phyloP scores from a whole-genome alignment of 2,329 filamentous ascomycete species.

The Aspergillus vadensis region DNA sequence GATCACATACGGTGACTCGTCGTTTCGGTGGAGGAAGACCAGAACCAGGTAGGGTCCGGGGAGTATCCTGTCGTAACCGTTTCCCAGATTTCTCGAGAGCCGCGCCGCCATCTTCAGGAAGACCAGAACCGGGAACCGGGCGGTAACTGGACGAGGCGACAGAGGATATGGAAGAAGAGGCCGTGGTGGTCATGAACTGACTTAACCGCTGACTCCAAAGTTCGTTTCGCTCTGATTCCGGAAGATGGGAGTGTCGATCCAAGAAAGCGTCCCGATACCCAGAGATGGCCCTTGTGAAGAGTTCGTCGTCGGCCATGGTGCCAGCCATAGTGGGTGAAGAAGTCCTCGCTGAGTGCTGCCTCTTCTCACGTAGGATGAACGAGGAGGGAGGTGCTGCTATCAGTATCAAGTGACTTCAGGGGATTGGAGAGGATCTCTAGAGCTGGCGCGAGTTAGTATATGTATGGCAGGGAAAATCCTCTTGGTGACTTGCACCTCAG shows the following conservation, averaged over 20 bases:
- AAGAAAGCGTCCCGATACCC: conserved; percentile 46
- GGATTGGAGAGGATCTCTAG: conserved; percentile 10
- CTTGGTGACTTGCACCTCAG: neutral
- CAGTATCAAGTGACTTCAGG: conserved; percentile 29
- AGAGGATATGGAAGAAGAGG: conserved; percentile 16
- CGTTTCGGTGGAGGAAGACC: conserved; percentile 45
- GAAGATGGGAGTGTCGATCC: conserved; percentile 43
- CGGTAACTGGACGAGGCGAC: conserved; percentile 20
- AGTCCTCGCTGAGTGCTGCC: conserved; percentile 21
- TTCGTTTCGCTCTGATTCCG: conserved; percentile 44
- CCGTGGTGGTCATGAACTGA: conserved; percentile 39
- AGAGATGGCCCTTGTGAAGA: conserved; percentile 45
- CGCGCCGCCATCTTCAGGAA: conserved; percentile 24
- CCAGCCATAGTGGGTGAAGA: conserved; percentile 34
- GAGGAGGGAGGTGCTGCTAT: conserved; percentile 30
- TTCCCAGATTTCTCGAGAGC: conserved; percentile 41
- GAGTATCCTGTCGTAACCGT: conserved; percentile 45
- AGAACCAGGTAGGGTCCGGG: conserved; percentile 43
- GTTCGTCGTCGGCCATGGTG: conserved; percentile 41
- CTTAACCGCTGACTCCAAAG: conserved; percentile 44
- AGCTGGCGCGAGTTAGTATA: conserved; percentile 10
- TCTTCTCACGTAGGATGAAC: conserved; percentile 14
- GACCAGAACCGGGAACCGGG: conserved; percentile 24
- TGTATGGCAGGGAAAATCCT: no score
- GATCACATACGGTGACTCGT: conserved; percentile 50